Base-by-base conservation (phyloP, 768 basidiomycete species). In the Trichaptum fuscoviolaceum region DNA sequence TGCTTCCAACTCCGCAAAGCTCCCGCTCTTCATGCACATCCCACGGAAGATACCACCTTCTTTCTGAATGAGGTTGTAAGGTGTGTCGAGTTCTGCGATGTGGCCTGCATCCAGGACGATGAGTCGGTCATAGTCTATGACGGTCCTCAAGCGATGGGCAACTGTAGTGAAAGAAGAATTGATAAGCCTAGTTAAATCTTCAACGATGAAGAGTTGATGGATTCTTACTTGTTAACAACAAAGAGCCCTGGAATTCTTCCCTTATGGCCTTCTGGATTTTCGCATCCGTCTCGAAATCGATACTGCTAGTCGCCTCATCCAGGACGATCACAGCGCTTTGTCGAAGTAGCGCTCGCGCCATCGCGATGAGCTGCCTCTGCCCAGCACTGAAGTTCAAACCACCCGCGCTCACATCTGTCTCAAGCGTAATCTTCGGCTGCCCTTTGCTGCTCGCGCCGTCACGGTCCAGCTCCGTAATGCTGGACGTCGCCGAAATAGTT, bases 61-160 rank as follows among this genome's bases (percentile, higher is more conserved):
- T 65, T 84, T 87, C 63, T 79, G 78, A 63, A 90, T 89, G 67
- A 93, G 75, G 64, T 86, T 87, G 73, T 82, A 80, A 0, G 91
- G 91, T 1, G 89, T 90, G 72, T 92, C 91, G 65, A 90, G 87
- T 74, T 90, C 88, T 10, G 77, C 83, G 61, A 90, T 75, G 82
- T 74, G 57, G 58, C 88, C 87, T 67, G 86, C 85, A 78, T 95
- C 91, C n/a, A 95, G 78, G 8, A 95, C 88, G 67, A 95, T 83
- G 67, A 95, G 76, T 34, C 88, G 81, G 76, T 90, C 89, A 71
- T 95, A 89, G 75, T 95, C 91, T 67, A 92, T 91, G 65, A 93
- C 85, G 0, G 91, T 92, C 64, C 84, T 82, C 66, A 93, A 76
- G 57, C 92, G 83, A 75, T 93, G 91, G 0, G 91, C 90, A 63